These are phyloP conservation scores for Sporothrix protearum DNA, from an alignment of 2,329 filamentous ascomycete genomes.

Conservation along the genomic window DNA sequence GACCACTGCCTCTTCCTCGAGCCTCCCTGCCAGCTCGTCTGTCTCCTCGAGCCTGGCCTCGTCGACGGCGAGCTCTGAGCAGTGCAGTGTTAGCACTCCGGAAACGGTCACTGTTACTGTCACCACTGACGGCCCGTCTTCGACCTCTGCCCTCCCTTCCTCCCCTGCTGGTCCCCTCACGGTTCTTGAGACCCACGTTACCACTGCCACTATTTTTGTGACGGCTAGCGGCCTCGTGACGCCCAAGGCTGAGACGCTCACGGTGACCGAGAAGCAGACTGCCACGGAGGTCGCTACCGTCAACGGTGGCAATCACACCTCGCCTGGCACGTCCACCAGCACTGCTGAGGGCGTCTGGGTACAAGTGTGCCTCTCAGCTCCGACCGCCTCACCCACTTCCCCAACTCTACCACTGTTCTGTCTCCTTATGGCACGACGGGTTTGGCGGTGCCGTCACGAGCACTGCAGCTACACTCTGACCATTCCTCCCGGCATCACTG, in stretches of 20 bases:
- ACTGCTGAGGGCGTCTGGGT: slow-evolving; percentile 18
- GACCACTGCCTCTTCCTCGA: slow-evolving; percentile 18
- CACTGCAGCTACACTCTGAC: slow-evolving; percentile 26
- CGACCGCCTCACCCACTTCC: slow-evolving; percentile 12
- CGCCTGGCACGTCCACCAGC: slow-evolving; percentile 17
- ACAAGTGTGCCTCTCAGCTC: not conserved
- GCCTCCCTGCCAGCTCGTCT: slow-evolving; percentile 16
- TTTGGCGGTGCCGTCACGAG: not conserved
- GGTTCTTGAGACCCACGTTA: slow-evolving; percentile 19
- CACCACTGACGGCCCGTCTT: not conserved
- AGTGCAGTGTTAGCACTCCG: not conserved
- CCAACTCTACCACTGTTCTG: slow-evolving; percentile 22
- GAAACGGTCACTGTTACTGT: slow-evolving; percentile 18
- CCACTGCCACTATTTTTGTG: slow-evolving; percentile 23
- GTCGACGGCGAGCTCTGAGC: not conserved
- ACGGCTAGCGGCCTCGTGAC: slow-evolving; percentile 20
- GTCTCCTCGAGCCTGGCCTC: not conserved
- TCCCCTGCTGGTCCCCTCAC: not conserved
- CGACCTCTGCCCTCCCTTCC: not conserved
- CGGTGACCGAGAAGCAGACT: slow-evolving; percentile 19
- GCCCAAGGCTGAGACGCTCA: slow-evolving; percentile 15
- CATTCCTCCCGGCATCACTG: slow-evolving; percentile 5
- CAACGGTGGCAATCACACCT: not conserved
- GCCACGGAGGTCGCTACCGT: slow-evolving; percentile 16
- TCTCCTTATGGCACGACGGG: not conserved